Conservation (phyloP, 2,329 filamentous ascomycete genomes). For the Botrytis hyacinthi region DNA sequence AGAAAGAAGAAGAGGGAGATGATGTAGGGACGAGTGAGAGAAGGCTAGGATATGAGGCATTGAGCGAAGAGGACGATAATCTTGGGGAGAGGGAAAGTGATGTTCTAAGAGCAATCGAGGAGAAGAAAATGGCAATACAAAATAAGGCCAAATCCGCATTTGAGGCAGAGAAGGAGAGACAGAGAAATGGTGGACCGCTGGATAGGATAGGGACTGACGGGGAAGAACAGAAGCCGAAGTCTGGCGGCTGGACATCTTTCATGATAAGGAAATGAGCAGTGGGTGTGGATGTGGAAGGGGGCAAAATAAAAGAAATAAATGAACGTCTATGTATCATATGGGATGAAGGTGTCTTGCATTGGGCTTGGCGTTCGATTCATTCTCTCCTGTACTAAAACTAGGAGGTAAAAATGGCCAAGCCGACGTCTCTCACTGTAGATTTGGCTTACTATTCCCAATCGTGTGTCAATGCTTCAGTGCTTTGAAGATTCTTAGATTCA, state of each 20-base stretch:
- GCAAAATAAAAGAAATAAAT: constrained; percentile 20
- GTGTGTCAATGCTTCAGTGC: not conserved
- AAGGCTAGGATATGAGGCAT: constrained; percentile 29
- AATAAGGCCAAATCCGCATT: constrained; percentile 34
- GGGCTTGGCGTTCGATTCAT: constrained; percentile 26
- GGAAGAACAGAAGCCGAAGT: constrained; percentile 27
- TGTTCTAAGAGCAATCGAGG: constrained; percentile 34
- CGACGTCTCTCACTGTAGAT: not conserved
- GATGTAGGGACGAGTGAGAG: constrained; percentile 31
- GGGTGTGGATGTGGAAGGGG: constrained; percentile 11
- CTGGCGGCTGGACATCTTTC: constrained; percentile 34
- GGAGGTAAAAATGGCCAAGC: constrained; percentile 3
- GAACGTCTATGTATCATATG: constrained; percentile 32
- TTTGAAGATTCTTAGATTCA: not conserved
- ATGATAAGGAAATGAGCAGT: constrained; percentile 28
- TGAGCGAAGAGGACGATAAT: constrained; percentile 31
- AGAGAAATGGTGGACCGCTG: constrained; percentile 34
- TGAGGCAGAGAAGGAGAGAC: constrained; percentile 36
- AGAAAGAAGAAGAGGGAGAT: constrained; percentile 37
- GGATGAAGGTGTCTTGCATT: constrained; percentile 28
- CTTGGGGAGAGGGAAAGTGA: constrained; percentile 32
- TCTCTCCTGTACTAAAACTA: constrained; percentile 10
- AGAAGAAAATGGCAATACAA: constrained; percentile 32
- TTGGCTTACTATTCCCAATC: not conserved
- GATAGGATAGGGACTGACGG: constrained; percentile 34